A percentile compares a stretch with the other conserved stretches of the same genome.
phyloP scores from a whole-genome alignment of 306 rosid species.

The Echinosophora koreensis region DNA sequence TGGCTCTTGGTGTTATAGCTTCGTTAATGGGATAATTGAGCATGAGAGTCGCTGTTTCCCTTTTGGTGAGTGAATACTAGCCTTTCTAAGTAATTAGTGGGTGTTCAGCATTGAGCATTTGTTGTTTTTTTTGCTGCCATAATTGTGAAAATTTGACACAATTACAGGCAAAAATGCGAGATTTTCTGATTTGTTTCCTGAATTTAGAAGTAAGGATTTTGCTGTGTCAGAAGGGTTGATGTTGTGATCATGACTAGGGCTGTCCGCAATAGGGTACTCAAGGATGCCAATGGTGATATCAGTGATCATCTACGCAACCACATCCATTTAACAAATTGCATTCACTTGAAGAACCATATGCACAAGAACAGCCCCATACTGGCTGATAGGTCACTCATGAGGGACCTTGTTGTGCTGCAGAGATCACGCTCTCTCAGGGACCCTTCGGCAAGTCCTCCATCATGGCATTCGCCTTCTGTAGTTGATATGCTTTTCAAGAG shows the following conservation, averaged over 20 bases:
- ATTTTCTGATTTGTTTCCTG: slow-evolving; percentile 51
- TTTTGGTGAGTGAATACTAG: slow-evolving; percentile 56
- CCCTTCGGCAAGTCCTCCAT: slow-evolving; percentile 98
- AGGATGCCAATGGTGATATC: slow-evolving; percentile 97
- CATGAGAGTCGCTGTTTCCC: slow-evolving; percentile 50
- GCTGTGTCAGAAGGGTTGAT: slow-evolving; percentile 53
- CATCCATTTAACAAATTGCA: slow-evolving; percentile 96
- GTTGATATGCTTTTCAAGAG: slow-evolving; percentile 73
- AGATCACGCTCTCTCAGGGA: slow-evolving; percentile 92
- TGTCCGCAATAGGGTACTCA: slow-evolving; percentile 85
- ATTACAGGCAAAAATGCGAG: slow-evolving; percentile 58
- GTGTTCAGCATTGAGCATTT: slow-evolving; percentile 38
- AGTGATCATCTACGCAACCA: slow-evolving; percentile 97
- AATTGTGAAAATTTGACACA: slow-evolving; percentile 46
- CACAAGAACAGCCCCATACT: slow-evolving; percentile 95
- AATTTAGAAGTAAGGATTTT: slow-evolving; percentile 54
- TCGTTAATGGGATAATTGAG: slow-evolving; percentile 50
- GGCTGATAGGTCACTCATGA: slow-evolving; percentile 88
- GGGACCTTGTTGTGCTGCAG: slow-evolving; percentile 92
- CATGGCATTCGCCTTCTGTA: slow-evolving; percentile 92
- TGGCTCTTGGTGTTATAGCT: slow-evolving; percentile 13
- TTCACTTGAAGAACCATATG: slow-evolving; percentile 99
- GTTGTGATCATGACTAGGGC: slow-evolving; percentile 95
- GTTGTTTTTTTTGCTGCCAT: slow-evolving; percentile 40
- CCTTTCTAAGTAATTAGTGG: slow-evolving; percentile 45